Base-by-base conservation (phyloP, 1,284 basidiomycete species). In the Butyriboletus regius region DNA sequence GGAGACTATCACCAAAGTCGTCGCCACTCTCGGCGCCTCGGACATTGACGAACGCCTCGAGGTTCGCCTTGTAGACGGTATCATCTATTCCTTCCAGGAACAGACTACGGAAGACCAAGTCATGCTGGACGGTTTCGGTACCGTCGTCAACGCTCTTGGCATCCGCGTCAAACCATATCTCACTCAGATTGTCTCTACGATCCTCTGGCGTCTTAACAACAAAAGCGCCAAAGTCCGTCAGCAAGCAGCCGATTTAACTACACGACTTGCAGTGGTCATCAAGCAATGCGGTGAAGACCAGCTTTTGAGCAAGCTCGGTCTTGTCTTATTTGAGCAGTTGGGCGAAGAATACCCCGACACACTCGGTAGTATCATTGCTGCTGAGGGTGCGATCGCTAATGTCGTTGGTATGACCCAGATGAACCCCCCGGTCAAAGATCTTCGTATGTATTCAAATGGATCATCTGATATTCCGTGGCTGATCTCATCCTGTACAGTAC, bases 381-480 rank as follows among this genome's bases (percentile, higher is more conserved):
- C 96, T 42, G 92, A 96, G 67, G 93, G 91, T 57, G 94, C 95
- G 42, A 98, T 99, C 63, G 96, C 96, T 58, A 98, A 98, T 63
- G 96, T 98, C 31, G 94, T 98, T 54, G 96, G 96, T 72, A 98
- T 99, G 96, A 97, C 95, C 12, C 92, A 98, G 70, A 98, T 99
- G 96, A 98, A 96, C 68, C 96, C 96, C 17, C 96, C 94, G 0
- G 93, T 98, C 43, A 98, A 98, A 71, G 96, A 98, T 76, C 83
- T 98, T 49, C 68, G 91, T 94, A 69, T 81, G 91, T 77, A 8
- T 46, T 38, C 24, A 26, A 18, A 28, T 51, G 37, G 7, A 36
- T 14, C 5, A 2, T 28, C 36, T 18, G 15, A 31, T 17, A 42
- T 13, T 55, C 62, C 6, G 61, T 48, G 28, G 33, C 14, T 28